These are phyloP conservation scores for Capsicum rhomboideum DNA, from an alignment of 257 asterid species.

Conservation along the genomic window DNA sequence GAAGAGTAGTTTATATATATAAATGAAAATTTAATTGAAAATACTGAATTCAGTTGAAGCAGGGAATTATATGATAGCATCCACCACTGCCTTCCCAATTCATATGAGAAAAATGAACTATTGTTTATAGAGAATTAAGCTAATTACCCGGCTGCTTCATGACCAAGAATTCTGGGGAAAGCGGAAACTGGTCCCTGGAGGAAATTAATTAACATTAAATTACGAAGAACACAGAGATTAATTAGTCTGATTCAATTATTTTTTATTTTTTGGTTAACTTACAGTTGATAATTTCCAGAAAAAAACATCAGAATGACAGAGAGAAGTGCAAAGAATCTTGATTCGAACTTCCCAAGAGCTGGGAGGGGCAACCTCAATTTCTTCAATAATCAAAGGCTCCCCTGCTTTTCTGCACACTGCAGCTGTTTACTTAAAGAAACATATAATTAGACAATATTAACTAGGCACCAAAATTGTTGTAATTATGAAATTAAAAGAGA, in stretches of 20 bases:
- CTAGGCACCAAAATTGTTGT: too few species aligned
- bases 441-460: too few species aligned
- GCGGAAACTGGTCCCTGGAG: conserved; percentile 17
- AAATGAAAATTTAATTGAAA: too few species aligned
- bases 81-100: too few species aligned
- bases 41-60: too few species aligned
- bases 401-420: conserved; percentile 41
- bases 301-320: conserved; percentile 38
- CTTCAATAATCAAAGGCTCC: conserved; percentile 35
- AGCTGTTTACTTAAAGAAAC: too few species aligned
- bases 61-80: too few species aligned
- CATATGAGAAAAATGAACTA: too few species aligned
- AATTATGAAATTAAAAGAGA: too few species aligned
- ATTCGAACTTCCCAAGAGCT: conserved; percentile 41
- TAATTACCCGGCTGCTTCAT: conserved; percentile 38
- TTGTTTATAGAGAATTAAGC: neutral
- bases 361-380: conserved; percentile 40
- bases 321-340: conserved; percentile 40
- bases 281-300: conserved; percentile 24
- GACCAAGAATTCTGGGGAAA: conserved; percentile 40
- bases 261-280: conserved; percentile 1
- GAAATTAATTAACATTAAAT: neutral
- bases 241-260: neutral
- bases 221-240: neutral
- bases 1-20: too few species aligned